Percentiles rank a stretch among this genome's conserved stretches.
Conservation (phyloP, 2,329 filamentous ascomycete species). For the Delphinella strobiligena region DNA sequence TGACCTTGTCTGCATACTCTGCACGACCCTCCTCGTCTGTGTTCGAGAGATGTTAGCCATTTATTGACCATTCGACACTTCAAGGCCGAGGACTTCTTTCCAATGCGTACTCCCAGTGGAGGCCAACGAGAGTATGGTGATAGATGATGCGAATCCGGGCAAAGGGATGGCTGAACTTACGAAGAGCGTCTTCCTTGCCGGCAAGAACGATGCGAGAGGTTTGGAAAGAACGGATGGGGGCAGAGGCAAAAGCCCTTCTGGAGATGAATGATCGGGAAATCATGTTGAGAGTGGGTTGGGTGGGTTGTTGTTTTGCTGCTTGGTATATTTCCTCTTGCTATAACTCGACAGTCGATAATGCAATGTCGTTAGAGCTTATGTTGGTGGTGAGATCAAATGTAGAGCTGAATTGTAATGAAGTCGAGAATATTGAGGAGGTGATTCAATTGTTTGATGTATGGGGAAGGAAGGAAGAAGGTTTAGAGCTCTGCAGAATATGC, state of each 20-base stretch:
- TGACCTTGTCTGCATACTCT: conserved; percentile 37
- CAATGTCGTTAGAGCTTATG: neutral
- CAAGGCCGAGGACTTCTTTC: too few relatives aligned
- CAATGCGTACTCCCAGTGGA: too few relatives aligned
- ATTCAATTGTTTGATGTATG: neutral
- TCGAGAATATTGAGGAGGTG: neutral
- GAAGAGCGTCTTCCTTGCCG: conserved; percentile 32
- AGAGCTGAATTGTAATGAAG: neutral
- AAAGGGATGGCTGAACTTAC: conserved; percentile 20
- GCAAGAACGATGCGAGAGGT: conserved; percentile 23
- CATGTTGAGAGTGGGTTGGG: neutral
- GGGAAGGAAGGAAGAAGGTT: neutral
- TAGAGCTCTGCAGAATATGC: neutral
- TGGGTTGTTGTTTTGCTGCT: neutral
- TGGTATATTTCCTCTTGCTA: neutral
- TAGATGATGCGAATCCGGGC: neutral
- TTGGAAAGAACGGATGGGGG: conserved; percentile 22
- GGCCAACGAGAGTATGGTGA: neutral
- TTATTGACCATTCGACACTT: neutral
- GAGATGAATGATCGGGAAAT: conserved; percentile 14
- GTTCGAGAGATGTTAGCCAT: conserved; percentile 1
- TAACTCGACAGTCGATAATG: neutral
- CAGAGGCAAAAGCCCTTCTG: conserved; percentile 18
- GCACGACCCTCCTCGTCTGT: conserved; percentile 32
- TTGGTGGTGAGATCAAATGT: neutral